Evolutionary conservation across 495 filamentous ascomycete species (phyloP).

Genomic region (Xylaria telfairii): DNA sequence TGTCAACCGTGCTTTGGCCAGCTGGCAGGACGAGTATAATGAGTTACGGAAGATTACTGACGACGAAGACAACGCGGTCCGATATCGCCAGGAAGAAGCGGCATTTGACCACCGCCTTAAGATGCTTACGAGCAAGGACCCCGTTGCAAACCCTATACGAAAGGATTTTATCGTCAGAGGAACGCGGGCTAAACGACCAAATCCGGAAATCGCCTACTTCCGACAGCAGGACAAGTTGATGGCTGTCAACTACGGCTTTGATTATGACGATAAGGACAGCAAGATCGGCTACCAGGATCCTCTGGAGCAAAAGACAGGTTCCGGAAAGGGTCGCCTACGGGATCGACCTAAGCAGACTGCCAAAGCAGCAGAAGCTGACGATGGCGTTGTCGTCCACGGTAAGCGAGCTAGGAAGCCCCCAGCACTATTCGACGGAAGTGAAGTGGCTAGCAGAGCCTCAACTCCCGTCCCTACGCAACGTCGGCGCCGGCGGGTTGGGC

Average conservation of each 20-base stretch:
- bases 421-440: slow-evolving; percentile 48
- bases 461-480: slow-evolving; percentile 48
- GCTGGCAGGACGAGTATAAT: slow-evolving; percentile 70
- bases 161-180: slow-evolving; percentile 49
- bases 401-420: slow-evolving; percentile 52
- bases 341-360: slow-evolving; percentile 53
- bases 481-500: slow-evolving; percentile 35
- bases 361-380: slow-evolving; percentile 54
- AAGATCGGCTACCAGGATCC: slow-evolving; percentile 53
- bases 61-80: slow-evolving; percentile 53
- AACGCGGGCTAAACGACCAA: slow-evolving; percentile 43
- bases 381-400: slow-evolving; percentile 48
- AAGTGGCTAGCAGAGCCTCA: slow-evolving; percentile 46
- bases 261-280: slow-evolving; percentile 47
- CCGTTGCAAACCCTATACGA: slow-evolving; percentile 26
- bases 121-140: slow-evolving; percentile 27
- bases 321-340: slow-evolving; percentile 50
- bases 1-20: slow-evolving; percentile 57
- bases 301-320: slow-evolving; percentile 51
- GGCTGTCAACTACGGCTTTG: slow-evolving; percentile 53
- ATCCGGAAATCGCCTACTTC: slow-evolving; percentile 43
- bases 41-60: slow-evolving; percentile 63
- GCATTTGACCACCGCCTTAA: slow-evolving; percentile 32
- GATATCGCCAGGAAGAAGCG: slow-evolving; percentile 44
- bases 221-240: slow-evolving; percentile 51